phyloP scores from a whole-genome alignment of 306 rosid species.

The Prunus kanzakura region DNA sequence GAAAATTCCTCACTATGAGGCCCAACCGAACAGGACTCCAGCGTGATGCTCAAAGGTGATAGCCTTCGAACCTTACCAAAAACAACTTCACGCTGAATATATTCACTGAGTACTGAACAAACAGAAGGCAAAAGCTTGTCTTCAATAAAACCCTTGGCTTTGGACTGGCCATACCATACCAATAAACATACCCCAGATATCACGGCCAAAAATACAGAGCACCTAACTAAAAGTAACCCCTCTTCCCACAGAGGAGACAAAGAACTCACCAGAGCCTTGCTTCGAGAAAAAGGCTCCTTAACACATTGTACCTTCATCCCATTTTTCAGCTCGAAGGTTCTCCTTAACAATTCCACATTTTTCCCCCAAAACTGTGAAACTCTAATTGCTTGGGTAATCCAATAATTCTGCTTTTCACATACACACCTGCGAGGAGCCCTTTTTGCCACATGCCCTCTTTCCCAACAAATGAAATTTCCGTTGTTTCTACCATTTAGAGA shows the following conservation, averaged over 20 bases:
- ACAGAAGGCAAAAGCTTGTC: constrained; percentile 67
- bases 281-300: constrained; percentile 48
- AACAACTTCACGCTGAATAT: constrained; percentile 67
- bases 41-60: constrained; percentile 79
- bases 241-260: constrained; percentile 60
- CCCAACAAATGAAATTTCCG: constrained; percentile 30
- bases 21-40: constrained; percentile 82
- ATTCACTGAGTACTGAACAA: constrained; percentile 67
- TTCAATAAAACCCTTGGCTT: constrained; percentile 70
- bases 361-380: constrained; percentile 57
- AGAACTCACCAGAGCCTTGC: constrained; percentile 47
- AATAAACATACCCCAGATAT: constrained; percentile 70
- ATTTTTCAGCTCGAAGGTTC: constrained; percentile 36
- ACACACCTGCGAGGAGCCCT: constrained; percentile 33
- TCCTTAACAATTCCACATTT: constrained; percentile 58
- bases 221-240: constrained; percentile 68
- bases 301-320: constrained; percentile 56
- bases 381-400: constrained; percentile 49
- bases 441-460: constrained; percentile 29
- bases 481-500: constrained; percentile 36
- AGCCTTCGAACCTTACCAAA: constrained; percentile 78
- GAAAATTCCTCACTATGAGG: constrained; percentile 80
- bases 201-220: constrained; percentile 59
- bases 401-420: constrained; percentile 44
- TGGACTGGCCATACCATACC: constrained; percentile 73